A percentile compares a stretch with the other conserved stretches of the same genome.
phyloP scores from a whole-genome alignment of 768 basidiomycete species.

The Hirschioporus abietinus region DNA sequence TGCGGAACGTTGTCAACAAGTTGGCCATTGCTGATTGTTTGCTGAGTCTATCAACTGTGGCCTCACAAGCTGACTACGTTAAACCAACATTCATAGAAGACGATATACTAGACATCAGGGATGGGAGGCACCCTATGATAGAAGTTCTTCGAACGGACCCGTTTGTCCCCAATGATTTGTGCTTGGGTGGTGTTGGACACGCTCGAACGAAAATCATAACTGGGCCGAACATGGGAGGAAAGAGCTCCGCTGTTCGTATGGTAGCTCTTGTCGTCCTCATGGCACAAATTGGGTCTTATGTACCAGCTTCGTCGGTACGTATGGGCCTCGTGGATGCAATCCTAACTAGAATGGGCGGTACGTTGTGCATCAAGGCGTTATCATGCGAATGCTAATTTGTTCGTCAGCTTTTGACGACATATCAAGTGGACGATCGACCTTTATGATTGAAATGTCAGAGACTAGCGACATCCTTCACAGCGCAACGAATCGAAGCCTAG shows the following conservation, averaged over 20 bases:
- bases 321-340: conserved; percentile 82
- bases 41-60: conserved; percentile 75
- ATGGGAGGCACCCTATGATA: conserved; percentile 93
- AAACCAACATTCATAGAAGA: conserved; percentile 71
- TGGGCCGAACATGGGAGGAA: conserved; percentile 86
- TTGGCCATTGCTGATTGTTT: conserved; percentile 86
- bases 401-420: conserved; percentile 78
- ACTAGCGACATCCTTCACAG: conserved; percentile 83
- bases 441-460: conserved; percentile 96
- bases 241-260: conserved; percentile 81
- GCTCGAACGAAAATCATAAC: conserved; percentile 68
- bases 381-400: conserved; percentile 8
- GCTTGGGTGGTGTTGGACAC: conserved; percentile 50
- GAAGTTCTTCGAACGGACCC: conserved; percentile 73
- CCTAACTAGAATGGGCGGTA: conserved; percentile 86
- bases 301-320: conserved; percentile 72
- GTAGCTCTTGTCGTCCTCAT: conserved; percentile 70
- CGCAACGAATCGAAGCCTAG: conserved; percentile 70
- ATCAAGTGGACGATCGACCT: conserved; percentile 81
- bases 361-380: conserved; percentile 16
- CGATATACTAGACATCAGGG: conserved; percentile 57
- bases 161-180: conserved; percentile 79
- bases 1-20: conserved; percentile 74
- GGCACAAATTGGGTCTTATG: conserved; percentile 91
- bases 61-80: conserved; percentile 69